A percentile compares a stretch with the other conserved stretches of the same genome.
phyloP scores from a whole-genome alignment of 2,329 filamentous ascomycete genomes.

The Aspergillus fijiensis region DNA sequence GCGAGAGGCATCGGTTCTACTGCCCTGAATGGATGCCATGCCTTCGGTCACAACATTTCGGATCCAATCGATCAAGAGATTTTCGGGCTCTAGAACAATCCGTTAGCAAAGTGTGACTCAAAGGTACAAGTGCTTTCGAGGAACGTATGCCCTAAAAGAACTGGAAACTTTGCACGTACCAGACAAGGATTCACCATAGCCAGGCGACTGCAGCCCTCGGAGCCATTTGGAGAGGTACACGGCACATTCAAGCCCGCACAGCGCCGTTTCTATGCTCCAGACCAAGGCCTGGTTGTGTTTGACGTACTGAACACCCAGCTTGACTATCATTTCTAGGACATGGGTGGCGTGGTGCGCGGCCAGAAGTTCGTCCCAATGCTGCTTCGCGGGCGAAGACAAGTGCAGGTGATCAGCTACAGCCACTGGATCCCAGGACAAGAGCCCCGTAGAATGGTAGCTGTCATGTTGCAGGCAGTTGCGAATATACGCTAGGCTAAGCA shows the following conservation, averaged over 20 bases:
- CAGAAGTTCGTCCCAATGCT: neutral
- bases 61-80: slow-evolving; percentile 1
- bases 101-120: too few species aligned
- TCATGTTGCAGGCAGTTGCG: slow-evolving; percentile 1
- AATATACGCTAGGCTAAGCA: slow-evolving; percentile 9
- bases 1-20: neutral
- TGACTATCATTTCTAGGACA: neutral
- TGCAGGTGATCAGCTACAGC: neutral
- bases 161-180: neutral
- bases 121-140: too few species aligned
- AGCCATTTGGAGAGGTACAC: slow-evolving; percentile 8
- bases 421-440: neutral
- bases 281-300: slow-evolving; percentile 1
- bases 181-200: neutral
- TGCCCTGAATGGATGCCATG: neutral
- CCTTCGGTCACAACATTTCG: slow-evolving; percentile 1
- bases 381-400: neutral
- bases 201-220: neutral
- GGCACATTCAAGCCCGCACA: slow-evolving; percentile 2
- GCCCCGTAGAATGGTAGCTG: neutral
- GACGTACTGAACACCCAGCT: slow-evolving; percentile 5
- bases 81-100: neutral
- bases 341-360: slow-evolving; percentile 2
- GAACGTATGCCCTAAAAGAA: too few species aligned
- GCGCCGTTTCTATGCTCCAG: slow-evolving; percentile 2